Base-by-base conservation (phyloP, 2,329 filamentous ascomycete species). In the Zelopaecilomyces penicillatus region DNA sequence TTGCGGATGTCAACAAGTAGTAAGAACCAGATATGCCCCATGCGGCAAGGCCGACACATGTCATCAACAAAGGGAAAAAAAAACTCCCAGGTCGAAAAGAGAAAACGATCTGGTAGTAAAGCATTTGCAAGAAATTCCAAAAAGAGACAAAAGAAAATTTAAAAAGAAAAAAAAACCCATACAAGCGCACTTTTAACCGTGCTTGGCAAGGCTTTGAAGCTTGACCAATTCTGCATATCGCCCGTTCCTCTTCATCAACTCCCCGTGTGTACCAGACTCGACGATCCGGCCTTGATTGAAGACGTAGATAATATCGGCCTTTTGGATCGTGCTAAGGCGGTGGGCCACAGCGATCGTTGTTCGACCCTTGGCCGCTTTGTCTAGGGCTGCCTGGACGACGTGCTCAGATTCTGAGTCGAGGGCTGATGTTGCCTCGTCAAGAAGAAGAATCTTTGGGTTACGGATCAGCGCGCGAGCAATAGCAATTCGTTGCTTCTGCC, bases 231-330 rank as follows among this genome's bases (percentile, higher is more conserved):
- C 86, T 9, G 78, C 81, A 59, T 93, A 93, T 39, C 84, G 74
- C 5, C 85, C 85, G 51, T 80, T 80, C 60, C 73, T 74, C 52
- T 72, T 74, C 75, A 86, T 81, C 56, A 91, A 62, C 60, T 88
- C 85, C 0, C 67, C 56, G 60, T 97, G 91, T 7, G 82, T 88
- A 5, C 91, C 91, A 53, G 78, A 76, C 70, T 97, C 91, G 2
- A 94, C 85, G 37, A 97, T 80, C 50, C 80, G 76, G 6, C 91
- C 93, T 56, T 87, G 82, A 63, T 96, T 90, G 60, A 97, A 93
- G n/a, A 97, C 91, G 54, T 94, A 96, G 55, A 97, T 97, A 39
- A 91, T 70, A 60, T 97, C 91, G 0, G 91, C 91, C 62, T 93
- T 90, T 61, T 95, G 89, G 49, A 97, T 96, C 0, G 93, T 96